Evolutionary conservation across 805 yeast species (phyloP), one percentile per base, ranked within the genome.

Genomic region (Wickerhamiella australiensis): DNA sequence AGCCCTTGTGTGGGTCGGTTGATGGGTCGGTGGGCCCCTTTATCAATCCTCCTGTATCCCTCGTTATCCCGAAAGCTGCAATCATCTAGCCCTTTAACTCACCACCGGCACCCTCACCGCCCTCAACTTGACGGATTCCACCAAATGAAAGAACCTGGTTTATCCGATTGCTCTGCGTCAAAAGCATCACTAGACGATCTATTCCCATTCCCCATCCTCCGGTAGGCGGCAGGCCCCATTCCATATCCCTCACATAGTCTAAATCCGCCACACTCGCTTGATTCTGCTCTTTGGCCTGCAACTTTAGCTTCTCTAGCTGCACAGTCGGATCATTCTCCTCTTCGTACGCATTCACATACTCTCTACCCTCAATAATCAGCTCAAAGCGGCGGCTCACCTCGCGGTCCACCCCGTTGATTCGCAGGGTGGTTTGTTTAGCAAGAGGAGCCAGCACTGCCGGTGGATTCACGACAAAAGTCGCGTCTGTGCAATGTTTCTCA

Each of bases 201-300:
- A 92, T 73, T 0, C 99, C 99, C 52, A 94, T 68, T 0, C 98
- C 99, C 85, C 96, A 85, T 0, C 99, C 99, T 1, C 95, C 97
- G 2, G 96, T 90, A 1, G 98, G 98, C 2, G 97, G 96, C 68
- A 92, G 74, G 1, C 95, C 97, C 74, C 81, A 85, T 61, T 85
- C 90, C 88, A 92, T 79, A 13, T 80, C 76, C 40, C 75, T 72
- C 1, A 87, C 76, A 61, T 78, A 92, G 44, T 71, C 71, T 58
- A 75, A 66, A 62, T 92, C 98, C 0, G 94, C 85, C 0, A 81
- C 61, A 33, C 82, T 68, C 3, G 79, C 65, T 1, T 60, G 59
- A 58, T 84, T 94, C 3, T 55, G 51, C 42, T 74, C 75, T 15
- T 60, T 56, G 17, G 55, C 50, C 59, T 90, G 96, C 3, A 62